Percentiles rank a stretch among this genome's conserved stretches.
phyloP scores from a whole-genome alignment of 179 eudicot species.

The Spergularia azorica region DNA sequence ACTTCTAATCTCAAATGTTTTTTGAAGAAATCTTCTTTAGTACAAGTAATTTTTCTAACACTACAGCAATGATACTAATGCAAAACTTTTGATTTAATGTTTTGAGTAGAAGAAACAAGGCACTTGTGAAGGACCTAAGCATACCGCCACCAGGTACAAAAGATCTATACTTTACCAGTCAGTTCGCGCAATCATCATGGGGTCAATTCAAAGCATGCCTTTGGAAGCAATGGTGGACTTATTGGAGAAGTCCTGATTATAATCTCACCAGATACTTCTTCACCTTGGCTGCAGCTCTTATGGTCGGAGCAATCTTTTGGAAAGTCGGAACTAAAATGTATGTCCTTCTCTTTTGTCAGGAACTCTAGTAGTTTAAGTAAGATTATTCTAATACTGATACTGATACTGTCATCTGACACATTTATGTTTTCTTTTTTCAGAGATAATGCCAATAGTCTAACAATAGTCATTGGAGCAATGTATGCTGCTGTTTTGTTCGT shows the following conservation, averaged over 20 bases:
- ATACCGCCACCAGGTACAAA: conserved; percentile 58
- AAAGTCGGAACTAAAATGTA: conserved; percentile 65
- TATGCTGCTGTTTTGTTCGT: conserved; percentile 72
- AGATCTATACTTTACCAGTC: conserved; percentile 65
- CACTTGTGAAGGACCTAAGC: conserved; percentile 67
- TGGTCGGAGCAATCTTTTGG: conserved; percentile 80
- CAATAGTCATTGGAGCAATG: conserved; percentile 86
- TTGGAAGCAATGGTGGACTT: conserved; percentile 94
- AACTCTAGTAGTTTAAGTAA: not conserved
- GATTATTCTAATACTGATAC: not conserved
- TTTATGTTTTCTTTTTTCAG: conserved; percentile 29
- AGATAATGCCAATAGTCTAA: conserved; percentile 51
- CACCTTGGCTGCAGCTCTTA: conserved; percentile 69
- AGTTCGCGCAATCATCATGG: conserved; percentile 65
- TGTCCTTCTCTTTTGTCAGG: not conserved
- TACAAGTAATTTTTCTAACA: not conserved
- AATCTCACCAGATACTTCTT: conserved; percentile 79
- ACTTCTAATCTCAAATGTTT: too few relatives aligned
- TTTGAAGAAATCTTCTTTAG: not conserved
- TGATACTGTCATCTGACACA: not conserved
- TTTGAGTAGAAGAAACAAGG: conserved; percentile 61
- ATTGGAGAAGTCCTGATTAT: conserved; percentile 95
- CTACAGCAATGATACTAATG: not conserved
- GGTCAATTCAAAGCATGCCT: conserved; percentile 80
- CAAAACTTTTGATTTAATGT: not conserved